Percentiles rank a stretch among this genome's conserved stretches.
phyloP scores from a whole-genome alignment of 345 rosid genomes.

The Trapa incisa region DNA sequence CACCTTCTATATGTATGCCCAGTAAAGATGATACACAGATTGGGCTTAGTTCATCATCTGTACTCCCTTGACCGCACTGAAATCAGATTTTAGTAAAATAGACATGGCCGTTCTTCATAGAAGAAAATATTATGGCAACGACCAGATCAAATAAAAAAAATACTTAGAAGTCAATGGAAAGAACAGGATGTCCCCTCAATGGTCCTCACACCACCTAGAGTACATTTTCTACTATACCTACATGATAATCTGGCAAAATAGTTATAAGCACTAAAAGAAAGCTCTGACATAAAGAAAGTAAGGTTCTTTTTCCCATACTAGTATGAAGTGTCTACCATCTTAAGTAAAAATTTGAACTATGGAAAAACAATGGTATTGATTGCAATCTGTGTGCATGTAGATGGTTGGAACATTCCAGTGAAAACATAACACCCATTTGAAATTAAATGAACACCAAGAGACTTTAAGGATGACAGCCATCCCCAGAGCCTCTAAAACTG shows the following conservation, averaged over 20 bases:
- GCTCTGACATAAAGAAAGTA: neutral
- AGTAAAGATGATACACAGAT: conserved; percentile 73
- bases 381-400: too few relatives aligned
- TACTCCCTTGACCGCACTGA: conserved; percentile 97
- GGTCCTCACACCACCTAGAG: conserved; percentile 43
- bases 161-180: conserved; percentile 16
- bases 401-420: too few relatives aligned
- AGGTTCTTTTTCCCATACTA: too few relatives aligned
- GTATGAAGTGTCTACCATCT: too few relatives aligned
- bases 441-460: too few relatives aligned
- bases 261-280: too few relatives aligned
- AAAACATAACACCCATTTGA: too few relatives aligned
- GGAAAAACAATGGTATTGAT: too few relatives aligned
- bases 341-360: too few relatives aligned
- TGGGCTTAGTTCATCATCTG: conserved; percentile 84
- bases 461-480: too few relatives aligned
- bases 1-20: conserved; percentile 64
- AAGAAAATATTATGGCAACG: conserved; percentile 1
- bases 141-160: neutral
- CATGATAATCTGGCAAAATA: conserved; percentile 27
- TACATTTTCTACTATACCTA: conserved; percentile 57
- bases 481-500: too few relatives aligned
- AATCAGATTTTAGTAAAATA: conserved; percentile 8
- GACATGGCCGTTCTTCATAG: neutral
- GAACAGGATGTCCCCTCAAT: conserved; percentile 20